Percentiles rank a stretch among this genome's conserved stretches.
Conservation (phyloP, 2,329 filamentous ascomycete species). For the Fusarium succisae region DNA sequence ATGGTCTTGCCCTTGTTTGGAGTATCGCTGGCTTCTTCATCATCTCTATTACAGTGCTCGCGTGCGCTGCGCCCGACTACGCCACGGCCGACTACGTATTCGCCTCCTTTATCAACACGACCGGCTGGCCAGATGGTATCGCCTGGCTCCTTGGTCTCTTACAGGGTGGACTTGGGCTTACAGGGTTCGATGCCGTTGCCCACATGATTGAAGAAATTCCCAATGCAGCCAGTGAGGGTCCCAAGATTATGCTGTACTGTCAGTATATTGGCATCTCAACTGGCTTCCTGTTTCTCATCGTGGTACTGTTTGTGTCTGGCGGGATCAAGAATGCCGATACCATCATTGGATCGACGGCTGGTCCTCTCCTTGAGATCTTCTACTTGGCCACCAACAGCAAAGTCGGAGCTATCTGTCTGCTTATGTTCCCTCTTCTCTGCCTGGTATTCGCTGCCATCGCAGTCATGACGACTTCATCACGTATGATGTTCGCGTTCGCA, state of each 20-base stretch:
- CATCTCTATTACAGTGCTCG: constrained; percentile 74
- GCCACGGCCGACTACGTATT: constrained; percentile 46
- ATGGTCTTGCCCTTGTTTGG: constrained; percentile 75
- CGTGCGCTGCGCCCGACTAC: constrained; percentile 71
- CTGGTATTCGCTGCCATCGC: constrained; percentile 70
- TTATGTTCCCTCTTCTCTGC: constrained; percentile 74
- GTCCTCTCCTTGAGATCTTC: constrained; percentile 70
- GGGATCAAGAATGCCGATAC: constrained; percentile 57
- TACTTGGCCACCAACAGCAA: constrained; percentile 69
- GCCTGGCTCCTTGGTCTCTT: constrained; percentile 48
- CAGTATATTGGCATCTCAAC: constrained; percentile 70
- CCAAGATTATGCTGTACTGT: constrained; percentile 60
- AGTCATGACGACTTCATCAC: constrained; percentile 72
- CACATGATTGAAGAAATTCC: constrained; percentile 51
- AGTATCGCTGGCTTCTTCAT: constrained; percentile 73
- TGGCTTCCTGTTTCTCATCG: constrained; percentile 69
- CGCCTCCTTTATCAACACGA: constrained; percentile 45
- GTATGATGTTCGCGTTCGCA: constrained; percentile 74
- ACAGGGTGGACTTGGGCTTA: constrained; percentile 47
- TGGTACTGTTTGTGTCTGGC: constrained; percentile 71
- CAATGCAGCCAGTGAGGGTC: constrained; percentile 43
- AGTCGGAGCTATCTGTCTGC: constrained; percentile 68
- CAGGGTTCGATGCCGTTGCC: constrained; percentile 48
- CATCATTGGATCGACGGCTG: constrained; percentile 63
- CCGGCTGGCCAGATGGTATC: constrained; percentile 48